Percentiles rank a stretch among this genome's conserved stretches.
Evolutionary conservation across 2,329 filamentous ascomycete genomes (phyloP).

Genomic region (Sporothrix schenckii): DNA sequence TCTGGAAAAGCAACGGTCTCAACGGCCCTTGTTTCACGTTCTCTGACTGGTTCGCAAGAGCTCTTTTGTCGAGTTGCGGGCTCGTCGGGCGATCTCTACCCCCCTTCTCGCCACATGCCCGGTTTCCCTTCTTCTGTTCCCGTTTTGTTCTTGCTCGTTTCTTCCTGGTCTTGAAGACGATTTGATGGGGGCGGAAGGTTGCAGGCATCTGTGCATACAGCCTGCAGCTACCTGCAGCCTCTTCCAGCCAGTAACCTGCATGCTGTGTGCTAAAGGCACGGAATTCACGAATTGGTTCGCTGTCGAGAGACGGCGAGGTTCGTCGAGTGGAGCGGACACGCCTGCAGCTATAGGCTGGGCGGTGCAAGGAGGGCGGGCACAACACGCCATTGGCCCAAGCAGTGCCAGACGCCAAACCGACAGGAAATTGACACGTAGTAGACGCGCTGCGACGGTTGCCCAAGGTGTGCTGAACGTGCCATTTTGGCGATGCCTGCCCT

Average conservation of each 20-base stretch:
- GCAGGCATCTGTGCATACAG: constrained; percentile 26
- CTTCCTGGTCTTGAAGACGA: neutral
- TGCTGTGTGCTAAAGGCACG: constrained; percentile 34
- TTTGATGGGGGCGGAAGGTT: constrained; percentile 16
- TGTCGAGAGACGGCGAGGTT: constrained; percentile 39
- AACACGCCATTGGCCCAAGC: constrained; percentile 30
- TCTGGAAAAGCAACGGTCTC: constrained; percentile 27
- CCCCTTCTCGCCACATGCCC: neutral
- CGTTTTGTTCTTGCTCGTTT: constrained; percentile 9
- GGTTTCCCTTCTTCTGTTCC: neutral
- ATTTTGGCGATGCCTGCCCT: constrained; percentile 22
- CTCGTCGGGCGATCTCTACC: neutral
- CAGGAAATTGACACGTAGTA: constrained; percentile 38
- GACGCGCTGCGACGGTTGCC: constrained; percentile 34
- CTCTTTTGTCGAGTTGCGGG: neutral
- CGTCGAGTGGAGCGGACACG: constrained; percentile 22
- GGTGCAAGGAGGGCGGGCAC: constrained; percentile 26
- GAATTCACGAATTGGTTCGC: constrained; percentile 38
- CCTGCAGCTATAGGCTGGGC: constrained; percentile 29
- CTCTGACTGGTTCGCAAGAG: constrained; percentile 32
- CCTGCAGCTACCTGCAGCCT: constrained; percentile 5
- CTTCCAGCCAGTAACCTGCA: constrained; percentile 30
- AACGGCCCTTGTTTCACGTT: constrained; percentile 32
- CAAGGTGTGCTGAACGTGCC: constrained; percentile 27
- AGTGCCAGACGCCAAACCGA: constrained; percentile 37